phyloP scores from a whole-genome alignment of 192 early-diverging fungal genomes.

The Chytriomyces confervae region DNA sequence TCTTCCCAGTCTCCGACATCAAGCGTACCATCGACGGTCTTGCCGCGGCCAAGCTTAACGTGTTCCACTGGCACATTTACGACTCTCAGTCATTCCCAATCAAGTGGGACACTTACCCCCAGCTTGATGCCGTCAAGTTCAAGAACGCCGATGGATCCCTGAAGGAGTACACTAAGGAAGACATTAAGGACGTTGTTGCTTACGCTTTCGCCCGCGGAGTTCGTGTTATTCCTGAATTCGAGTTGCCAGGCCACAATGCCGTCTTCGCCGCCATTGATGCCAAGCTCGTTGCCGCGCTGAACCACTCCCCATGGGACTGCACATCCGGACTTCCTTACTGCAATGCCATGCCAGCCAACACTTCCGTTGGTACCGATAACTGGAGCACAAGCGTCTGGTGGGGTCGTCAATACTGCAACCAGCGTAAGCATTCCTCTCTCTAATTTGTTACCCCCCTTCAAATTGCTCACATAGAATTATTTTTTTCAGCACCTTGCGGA shows the following conservation, averaged over 20 bases:
- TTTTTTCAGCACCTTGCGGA: slow-evolving; percentile 65
- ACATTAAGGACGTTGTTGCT: slow-evolving; percentile 71
- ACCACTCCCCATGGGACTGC: too few species aligned
- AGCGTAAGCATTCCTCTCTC: neutral
- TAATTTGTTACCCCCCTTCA: too few species aligned
- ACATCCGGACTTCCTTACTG: too few species aligned
- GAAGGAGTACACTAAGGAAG: slow-evolving; percentile 74
- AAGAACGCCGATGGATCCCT: neutral
- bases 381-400: neutral
- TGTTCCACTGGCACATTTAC: slow-evolving; percentile 38
- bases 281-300: too few species aligned
- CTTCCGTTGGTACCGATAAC: too few species aligned
- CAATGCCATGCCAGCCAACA: too few species aligned
- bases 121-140: neutral
- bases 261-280: neutral
- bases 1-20: slow-evolving; percentile 33
- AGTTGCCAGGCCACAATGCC: slow-evolving; percentile 40
- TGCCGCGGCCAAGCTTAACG: slow-evolving; percentile 13
- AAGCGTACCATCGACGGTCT: slow-evolving; percentile 34
- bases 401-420: slow-evolving; percentile 2
- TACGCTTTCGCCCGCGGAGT: slow-evolving; percentile 76
- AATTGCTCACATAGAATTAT: too few species aligned
- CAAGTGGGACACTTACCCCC: slow-evolving; percentile 11
- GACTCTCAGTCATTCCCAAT: slow-evolving; percentile 29
- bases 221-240: slow-evolving; percentile 86